phyloP scores from a whole-genome alignment of 2,329 filamentous ascomycete genomes.

The Botrytis tulipae region DNA sequence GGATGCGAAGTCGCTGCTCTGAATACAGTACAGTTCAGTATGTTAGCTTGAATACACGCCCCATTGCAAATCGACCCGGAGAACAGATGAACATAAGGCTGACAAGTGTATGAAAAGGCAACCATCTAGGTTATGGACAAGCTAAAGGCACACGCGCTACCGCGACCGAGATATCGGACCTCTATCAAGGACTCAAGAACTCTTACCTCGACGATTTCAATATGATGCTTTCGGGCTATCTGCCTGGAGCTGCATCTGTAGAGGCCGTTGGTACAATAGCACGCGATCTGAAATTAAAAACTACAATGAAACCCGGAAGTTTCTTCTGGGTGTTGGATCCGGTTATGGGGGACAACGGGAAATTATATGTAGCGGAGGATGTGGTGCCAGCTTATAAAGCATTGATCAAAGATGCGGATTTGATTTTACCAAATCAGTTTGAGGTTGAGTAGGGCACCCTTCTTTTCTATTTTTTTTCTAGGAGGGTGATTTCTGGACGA shows the following conservation, averaged over 20 bases:
- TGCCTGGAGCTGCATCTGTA: conserved; percentile 82
- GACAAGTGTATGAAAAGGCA: conserved; percentile 56
- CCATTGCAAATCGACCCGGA: background rate
- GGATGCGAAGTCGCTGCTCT: conserved; percentile 92
- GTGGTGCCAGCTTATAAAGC: conserved; percentile 88
- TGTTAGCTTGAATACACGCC: conserved; percentile 38
- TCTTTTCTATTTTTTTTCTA: background rate
- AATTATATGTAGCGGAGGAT: conserved; percentile 85
- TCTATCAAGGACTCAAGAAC: conserved; percentile 81
- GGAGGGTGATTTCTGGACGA: background rate
- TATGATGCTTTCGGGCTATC: conserved; percentile 92
- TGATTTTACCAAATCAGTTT: conserved; percentile 95
- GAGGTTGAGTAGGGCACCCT: conserved; percentile 75
- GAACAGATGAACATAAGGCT: conserved; percentile 1
- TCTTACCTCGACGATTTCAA: conserved; percentile 87
- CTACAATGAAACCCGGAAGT: conserved; percentile 60
- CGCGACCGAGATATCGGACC: conserved; percentile 75
- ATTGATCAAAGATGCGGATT: conserved; percentile 75
- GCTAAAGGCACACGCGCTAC: conserved; percentile 81
- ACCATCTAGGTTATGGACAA: conserved; percentile 90
- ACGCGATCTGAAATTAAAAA: conserved; percentile 70
- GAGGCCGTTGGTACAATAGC: conserved; percentile 82
- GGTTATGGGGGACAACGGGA: conserved; percentile 96
- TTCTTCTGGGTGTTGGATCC: conserved; percentile 99
- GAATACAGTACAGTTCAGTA: conserved; percentile 98